These are phyloP conservation scores for Lepiota venenata DNA, from an alignment of 768 basidiomycete species.

Conservation along the genomic window DNA sequence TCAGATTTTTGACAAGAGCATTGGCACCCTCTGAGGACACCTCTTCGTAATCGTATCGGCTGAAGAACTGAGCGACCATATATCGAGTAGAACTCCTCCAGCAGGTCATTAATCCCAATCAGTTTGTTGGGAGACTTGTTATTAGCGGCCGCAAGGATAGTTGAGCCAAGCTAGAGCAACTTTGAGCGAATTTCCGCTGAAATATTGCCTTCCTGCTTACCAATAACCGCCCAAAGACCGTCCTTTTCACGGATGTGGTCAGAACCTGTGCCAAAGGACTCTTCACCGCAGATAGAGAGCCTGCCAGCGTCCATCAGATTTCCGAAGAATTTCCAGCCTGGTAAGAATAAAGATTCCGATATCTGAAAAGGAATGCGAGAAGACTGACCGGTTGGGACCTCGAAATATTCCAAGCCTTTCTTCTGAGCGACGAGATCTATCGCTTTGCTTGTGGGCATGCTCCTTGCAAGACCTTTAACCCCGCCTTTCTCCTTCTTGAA, in stretches of 20 bases:
- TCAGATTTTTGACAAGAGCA: conserved; percentile 76
- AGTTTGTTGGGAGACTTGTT: conserved; percentile 68
- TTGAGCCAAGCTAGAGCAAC: conserved; percentile 83
- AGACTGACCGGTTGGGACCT: conserved; percentile 87
- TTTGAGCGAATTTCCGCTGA: background rate
- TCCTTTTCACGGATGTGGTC: conserved; percentile 99
- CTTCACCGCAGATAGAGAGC: conserved; percentile 97
- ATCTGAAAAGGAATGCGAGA: background rate
- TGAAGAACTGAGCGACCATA: conserved; percentile 99
- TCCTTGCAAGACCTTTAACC: conserved; percentile 92
- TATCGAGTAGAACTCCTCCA: conserved; percentile 80
- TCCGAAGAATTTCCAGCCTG: conserved; percentile 99
- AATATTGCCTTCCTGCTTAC: conserved; percentile 40
- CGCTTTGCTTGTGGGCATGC: conserved; percentile 97
- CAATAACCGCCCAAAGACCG: conserved; percentile 95
- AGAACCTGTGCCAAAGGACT: conserved; percentile 99
- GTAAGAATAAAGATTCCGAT: background rate
- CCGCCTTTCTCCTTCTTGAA: conserved; percentile 86
- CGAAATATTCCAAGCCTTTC: conserved; percentile 90
- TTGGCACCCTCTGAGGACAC: conserved; percentile 89
- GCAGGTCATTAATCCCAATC: conserved; percentile 88
- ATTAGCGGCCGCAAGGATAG: conserved; percentile 91
- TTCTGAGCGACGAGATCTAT: conserved; percentile 95
- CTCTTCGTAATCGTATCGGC: conserved; percentile 99
- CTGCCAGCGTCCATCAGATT: conserved; percentile 99